Conservation (phyloP, 768 basidiomycete species). For the Kwoniella sp. region DNA sequence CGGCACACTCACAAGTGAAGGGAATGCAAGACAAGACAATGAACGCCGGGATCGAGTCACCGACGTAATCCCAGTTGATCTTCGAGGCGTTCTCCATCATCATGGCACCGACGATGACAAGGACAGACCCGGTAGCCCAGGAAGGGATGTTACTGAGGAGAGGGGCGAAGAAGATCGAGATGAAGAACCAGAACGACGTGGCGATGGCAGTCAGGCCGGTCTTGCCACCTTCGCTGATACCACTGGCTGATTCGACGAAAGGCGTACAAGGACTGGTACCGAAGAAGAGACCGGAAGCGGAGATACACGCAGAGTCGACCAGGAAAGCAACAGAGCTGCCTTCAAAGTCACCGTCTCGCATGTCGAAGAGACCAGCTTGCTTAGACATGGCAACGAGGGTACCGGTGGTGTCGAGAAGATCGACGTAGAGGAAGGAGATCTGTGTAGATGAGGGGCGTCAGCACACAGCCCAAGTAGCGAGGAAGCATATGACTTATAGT, state of each 20-base stretch:
- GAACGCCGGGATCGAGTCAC: slow-evolving; percentile 85
- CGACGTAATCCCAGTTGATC: slow-evolving; percentile 87
- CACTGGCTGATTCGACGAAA: slow-evolving; percentile 40
- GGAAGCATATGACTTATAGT: too few relatives aligned
- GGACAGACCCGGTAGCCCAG: slow-evolving; percentile 84
- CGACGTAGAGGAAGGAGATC: slow-evolving; percentile 85
- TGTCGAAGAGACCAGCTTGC: slow-evolving; percentile 83
- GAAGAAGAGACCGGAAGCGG: slow-evolving; percentile 46
- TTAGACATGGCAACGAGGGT: slow-evolving; percentile 89
- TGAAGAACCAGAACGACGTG: slow-evolving; percentile 74
- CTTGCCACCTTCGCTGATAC: slow-evolving; percentile 74
- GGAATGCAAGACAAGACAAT: slow-evolving; percentile 74
- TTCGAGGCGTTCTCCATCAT: slow-evolving; percentile 86
- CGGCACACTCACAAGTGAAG: slow-evolving; percentile 46
- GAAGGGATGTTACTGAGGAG: slow-evolving; percentile 83
- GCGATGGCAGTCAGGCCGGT: slow-evolving; percentile 79
- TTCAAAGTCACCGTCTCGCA: slow-evolving; percentile 83
- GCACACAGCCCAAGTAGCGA: background rate
- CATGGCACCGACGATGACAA: slow-evolving; percentile 81
- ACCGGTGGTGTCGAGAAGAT: slow-evolving; percentile 68
- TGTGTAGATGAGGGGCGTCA: slow-evolving; percentile 13
- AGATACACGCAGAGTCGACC: slow-evolving; percentile 48
- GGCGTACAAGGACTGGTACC: slow-evolving; percentile 48
- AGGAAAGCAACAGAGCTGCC: slow-evolving; percentile 60
- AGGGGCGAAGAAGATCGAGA: slow-evolving; percentile 84